phyloP scores from a whole-genome alignment of 176 grass and related monocot species.

The Cenchrus fungigraminus region DNA sequence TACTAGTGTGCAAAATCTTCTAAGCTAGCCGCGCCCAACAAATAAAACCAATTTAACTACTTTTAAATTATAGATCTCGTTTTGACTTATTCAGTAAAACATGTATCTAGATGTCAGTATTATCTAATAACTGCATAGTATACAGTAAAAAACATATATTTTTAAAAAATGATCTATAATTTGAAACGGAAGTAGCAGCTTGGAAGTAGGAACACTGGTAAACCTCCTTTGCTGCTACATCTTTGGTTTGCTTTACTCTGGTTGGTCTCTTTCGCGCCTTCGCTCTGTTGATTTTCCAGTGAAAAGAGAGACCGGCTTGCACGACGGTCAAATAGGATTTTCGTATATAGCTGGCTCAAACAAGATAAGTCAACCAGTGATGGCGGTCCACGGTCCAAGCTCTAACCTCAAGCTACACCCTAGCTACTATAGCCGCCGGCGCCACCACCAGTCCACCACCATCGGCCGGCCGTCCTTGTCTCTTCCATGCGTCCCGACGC shows the following conservation, averaged over 20 bases:
- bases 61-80: too few relatives aligned
- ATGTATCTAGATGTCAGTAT: too few relatives aligned
- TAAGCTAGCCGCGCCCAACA: not conserved
- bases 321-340: too few relatives aligned
- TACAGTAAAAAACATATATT: too few relatives aligned
- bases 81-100: too few relatives aligned
- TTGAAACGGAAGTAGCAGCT: too few relatives aligned
- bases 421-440: not conserved
- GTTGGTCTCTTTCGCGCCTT: not conserved
- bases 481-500: conserved; percentile 21
- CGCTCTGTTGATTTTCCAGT: not conserved
- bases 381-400: not conserved
- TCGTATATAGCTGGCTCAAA: not conserved
- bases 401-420: not conserved
- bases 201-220: not conserved
- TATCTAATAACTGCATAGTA: too few relatives aligned
- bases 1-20: not conserved
- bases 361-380: conserved; percentile 33
- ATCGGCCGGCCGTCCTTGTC: conserved; percentile 38
- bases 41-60: not conserved
- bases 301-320: not conserved
- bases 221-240: not conserved
- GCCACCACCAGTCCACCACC: not conserved
- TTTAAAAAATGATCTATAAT: too few relatives aligned
- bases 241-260: not conserved